These are phyloP conservation scores for Fusarium agapanthi DNA, from an alignment of 2,329 filamentous ascomycete genomes.

Conservation along the genomic window DNA sequence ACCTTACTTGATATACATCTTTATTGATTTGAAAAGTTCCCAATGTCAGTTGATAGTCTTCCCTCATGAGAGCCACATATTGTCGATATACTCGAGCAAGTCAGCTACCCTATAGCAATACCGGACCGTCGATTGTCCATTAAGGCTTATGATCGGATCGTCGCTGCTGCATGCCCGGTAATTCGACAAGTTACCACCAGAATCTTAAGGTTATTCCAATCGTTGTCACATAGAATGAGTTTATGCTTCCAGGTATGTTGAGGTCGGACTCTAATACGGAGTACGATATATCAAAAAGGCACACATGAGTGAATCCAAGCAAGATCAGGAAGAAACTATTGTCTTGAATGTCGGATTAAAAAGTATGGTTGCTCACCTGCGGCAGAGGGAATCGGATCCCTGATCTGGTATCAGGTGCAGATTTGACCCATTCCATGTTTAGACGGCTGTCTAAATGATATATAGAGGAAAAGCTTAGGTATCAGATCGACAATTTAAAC, in stretches of 20 bases:
- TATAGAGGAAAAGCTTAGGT: background rate
- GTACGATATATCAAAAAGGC: background rate
- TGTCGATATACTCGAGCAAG: background rate
- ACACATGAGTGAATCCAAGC: background rate
- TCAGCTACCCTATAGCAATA: background rate
- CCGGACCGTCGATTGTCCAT: background rate
- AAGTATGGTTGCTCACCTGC: background rate
- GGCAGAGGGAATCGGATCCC: no score
- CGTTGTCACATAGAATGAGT: background rate
- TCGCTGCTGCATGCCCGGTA: background rate
- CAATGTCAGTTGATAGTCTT: background rate
- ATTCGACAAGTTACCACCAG: no score
- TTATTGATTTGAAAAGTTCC: no score
- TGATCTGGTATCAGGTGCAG: no score
- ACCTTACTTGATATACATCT: fast-evolving
- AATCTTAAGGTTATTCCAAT: background rate
- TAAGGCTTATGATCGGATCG: background rate
- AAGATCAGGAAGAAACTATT: background rate
- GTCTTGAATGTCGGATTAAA: background rate
- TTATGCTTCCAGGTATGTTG: background rate
- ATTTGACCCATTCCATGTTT: background rate
- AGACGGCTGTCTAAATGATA: no score
- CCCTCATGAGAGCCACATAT: background rate
- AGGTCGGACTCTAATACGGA: background rate
- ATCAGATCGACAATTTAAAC: background rate